Conservation (phyloP, 1,284 basidiomycete species). For the Cryptococcus sp. region DNA sequence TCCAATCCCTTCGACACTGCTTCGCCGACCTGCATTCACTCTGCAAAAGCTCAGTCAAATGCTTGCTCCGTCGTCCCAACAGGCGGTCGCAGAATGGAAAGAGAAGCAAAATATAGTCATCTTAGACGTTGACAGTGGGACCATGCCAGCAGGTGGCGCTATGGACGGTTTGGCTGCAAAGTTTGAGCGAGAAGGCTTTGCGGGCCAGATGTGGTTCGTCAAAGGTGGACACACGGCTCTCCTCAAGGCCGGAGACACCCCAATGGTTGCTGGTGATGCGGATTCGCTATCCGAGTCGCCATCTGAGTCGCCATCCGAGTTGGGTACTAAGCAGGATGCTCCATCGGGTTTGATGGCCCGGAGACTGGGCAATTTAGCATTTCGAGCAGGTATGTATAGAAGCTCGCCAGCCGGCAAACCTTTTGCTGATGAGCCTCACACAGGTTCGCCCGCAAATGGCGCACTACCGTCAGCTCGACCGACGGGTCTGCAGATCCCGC, state of each 20-base stretch:
- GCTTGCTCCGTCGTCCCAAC: slow-evolving; percentile 65
- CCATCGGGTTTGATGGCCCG: slow-evolving; percentile 23
- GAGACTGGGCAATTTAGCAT: slow-evolving; percentile 36
- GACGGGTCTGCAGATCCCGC: slow-evolving; percentile 15
- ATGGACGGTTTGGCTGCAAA: slow-evolving; percentile 80
- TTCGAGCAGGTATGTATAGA: slow-evolving; percentile 37
- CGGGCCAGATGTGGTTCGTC: slow-evolving; percentile 70
- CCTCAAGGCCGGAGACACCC: slow-evolving; percentile 7
- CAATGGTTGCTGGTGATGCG: slow-evolving; percentile 12
- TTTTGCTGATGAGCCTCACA: too few species aligned
- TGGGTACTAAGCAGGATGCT: background rate
- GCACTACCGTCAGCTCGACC: slow-evolving; percentile 1
- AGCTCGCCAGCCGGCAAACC: too few species aligned
- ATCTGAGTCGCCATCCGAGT: too few species aligned
- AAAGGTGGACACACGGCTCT: slow-evolving; percentile 71
- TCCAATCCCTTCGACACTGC: slow-evolving; percentile 88
- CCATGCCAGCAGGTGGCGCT: slow-evolving; percentile 66
- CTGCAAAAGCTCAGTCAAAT: slow-evolving; percentile 72
- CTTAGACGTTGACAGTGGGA: slow-evolving; percentile 73
- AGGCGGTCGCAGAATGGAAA: slow-evolving; percentile 59
- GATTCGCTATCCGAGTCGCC: too few species aligned
- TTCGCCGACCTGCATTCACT: slow-evolving; percentile 82
- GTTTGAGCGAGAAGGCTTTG: slow-evolving; percentile 71
- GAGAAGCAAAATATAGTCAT: slow-evolving; percentile 70
- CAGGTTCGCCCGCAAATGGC: too few species aligned